These are phyloP conservation scores for Ganoderma multipileum DNA, from an alignment of 1,284 basidiomycete genomes.

Conservation along the genomic window DNA sequence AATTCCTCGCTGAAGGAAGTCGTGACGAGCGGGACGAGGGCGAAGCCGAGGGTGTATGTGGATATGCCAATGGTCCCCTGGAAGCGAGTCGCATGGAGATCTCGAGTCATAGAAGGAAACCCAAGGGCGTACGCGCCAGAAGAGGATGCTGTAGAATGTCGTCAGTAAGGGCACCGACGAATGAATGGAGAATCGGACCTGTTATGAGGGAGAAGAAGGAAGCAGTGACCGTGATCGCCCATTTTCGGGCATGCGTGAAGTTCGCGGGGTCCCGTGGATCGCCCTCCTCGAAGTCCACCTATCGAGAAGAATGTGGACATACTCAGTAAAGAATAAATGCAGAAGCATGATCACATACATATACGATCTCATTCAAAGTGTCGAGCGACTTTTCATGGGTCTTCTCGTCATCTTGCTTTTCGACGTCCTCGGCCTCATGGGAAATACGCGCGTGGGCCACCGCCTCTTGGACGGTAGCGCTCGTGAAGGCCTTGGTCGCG, in stretches of 20 bases:
- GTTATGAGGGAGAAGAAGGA: constrained; percentile 64
- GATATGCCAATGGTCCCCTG: constrained; percentile 68
- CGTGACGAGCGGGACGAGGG: constrained; percentile 70
- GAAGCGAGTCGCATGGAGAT: constrained; percentile 64
- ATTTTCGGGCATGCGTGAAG: constrained; percentile 53
- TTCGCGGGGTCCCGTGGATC: constrained; percentile 59
- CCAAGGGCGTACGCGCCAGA: constrained; percentile 65
- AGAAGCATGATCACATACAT: constrained; percentile 28
- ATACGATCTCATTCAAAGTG: constrained; percentile 23
- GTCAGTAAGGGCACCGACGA: neutral
- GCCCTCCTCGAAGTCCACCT: constrained; percentile 62
- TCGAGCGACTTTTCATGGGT: constrained; percentile 5
- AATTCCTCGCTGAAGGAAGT: constrained; percentile 84
- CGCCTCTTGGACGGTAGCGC: constrained; percentile 34
- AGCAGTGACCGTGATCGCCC: constrained; percentile 60
- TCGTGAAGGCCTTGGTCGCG: constrained; percentile 30
- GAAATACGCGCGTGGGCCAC: constrained; percentile 38
- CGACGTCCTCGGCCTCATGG: constrained; percentile 28
- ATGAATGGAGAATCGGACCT: constrained; percentile 41
- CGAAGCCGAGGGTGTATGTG: constrained; percentile 74
- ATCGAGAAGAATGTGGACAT: neutral
- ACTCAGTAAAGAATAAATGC: neutral
- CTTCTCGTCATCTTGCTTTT: constrained; percentile 23
- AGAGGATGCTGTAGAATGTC: constrained; percentile 50
- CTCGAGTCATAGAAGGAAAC: constrained; percentile 67